phyloP scores from a whole-genome alignment of 306 rosid genomes.

The Clitoria ternatea region DNA sequence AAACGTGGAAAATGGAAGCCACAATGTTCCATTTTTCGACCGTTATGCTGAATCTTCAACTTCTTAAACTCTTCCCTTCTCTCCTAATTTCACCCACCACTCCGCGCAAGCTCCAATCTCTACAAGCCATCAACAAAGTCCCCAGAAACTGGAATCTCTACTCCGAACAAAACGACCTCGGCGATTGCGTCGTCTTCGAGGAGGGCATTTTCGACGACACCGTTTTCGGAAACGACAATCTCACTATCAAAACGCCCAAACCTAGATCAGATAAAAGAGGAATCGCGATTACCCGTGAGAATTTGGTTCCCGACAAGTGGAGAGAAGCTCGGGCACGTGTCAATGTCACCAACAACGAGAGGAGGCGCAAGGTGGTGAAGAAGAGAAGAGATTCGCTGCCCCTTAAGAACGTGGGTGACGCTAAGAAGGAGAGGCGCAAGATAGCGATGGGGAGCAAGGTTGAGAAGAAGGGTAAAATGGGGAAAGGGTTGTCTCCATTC shows the following conservation, averaged over 20 bases:
- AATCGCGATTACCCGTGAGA: slow-evolving; percentile 27
- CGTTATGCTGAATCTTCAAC: slow-evolving; percentile 38
- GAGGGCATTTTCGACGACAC: slow-evolving; percentile 66
- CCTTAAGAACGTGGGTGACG: neutral
- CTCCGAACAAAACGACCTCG: slow-evolving; percentile 51
- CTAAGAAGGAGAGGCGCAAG: slow-evolving; percentile 64
- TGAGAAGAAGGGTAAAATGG: slow-evolving; percentile 39
- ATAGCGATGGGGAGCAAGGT: slow-evolving; percentile 66
- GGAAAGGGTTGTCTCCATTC: slow-evolving; percentile 44
- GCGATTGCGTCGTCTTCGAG: slow-evolving; percentile 76
- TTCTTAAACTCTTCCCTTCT: slow-evolving; percentile 17
- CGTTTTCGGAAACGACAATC: slow-evolving; percentile 18
- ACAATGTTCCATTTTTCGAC: slow-evolving; percentile 37
- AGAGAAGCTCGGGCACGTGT: slow-evolving; percentile 64
- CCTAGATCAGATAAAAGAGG: slow-evolving; percentile 12
- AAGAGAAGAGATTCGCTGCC: neutral
- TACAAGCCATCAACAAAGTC: slow-evolving; percentile 31
- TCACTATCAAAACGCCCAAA: neutral
- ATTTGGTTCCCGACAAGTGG: slow-evolving; percentile 82
- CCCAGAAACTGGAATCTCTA: slow-evolving; percentile 20
- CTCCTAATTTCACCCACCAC: neutral
- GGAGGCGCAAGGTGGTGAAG: neutral
- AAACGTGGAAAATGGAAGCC: neutral
- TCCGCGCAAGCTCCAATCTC: neutral
- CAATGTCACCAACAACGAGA: slow-evolving; percentile 38